Evolutionary conservation across 2,329 filamentous ascomycete genomes (phyloP), one percentile per base, ranked within the genome.

Genomic region (Botrytis squamosa): DNA sequence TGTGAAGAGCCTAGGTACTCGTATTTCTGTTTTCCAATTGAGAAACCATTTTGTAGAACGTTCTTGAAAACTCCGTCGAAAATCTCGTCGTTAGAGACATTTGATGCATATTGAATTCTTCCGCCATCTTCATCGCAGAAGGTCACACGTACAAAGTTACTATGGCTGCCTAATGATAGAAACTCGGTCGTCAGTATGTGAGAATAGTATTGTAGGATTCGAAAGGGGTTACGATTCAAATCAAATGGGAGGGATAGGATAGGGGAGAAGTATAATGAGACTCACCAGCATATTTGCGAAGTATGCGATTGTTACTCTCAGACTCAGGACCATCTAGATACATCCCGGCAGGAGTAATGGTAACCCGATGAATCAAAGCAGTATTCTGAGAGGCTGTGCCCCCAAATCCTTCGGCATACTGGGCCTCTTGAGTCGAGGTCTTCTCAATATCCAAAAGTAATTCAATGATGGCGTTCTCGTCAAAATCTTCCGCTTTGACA

Each of bases 1-100:
- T 95, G 91, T 0, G 92, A 94, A 81, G 94, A 95, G 0, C 93
- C 93, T 0, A 95, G 84, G 78, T 95, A 95, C 0, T 83, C 82
- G 78, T 89, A 94, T 0, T 81, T 79, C 20, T 89, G 85, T 0
- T 89, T 92, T 4, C 87, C 92, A 71, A 95, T 88, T 0, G 82
- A 79, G 42, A 97, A 88, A 0, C 90, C 90, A 0, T 84, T 78
- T 3, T 83, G 80, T 14, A 96, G 84, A 0, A 93, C 83, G 0
- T 79, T 75, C 70, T 87, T 87, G 81, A 94, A 95, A 0, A 90
- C 88, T 0, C 80, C 77, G 75, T 89, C 87, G 66, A 83, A 85
- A 14, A 94, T 85, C 0, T 76, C 62, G 0, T 88, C 84, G 8
- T 87, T 82, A 1, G 85, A 86, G 7, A 87, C 80, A 8, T 81